A percentile compares a stretch with the other conserved stretches of the same genome.
phyloP scores from a whole-genome alignment of 495 filamentous ascomycete genomes.

The Penicillium verhagenii region DNA sequence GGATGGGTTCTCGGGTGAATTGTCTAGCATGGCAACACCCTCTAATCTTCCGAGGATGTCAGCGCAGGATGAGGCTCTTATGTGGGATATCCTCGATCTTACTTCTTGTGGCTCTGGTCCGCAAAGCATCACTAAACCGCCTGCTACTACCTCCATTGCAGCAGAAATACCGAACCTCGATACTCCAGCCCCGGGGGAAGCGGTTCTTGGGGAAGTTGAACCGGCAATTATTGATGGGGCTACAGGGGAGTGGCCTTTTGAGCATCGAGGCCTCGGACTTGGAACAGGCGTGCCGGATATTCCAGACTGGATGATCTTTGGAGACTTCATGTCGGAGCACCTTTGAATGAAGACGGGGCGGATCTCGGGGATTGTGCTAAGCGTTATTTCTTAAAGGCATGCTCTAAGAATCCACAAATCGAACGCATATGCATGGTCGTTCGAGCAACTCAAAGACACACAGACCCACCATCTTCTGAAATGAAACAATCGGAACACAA shows the following conservation, averaged over 20 bases:
- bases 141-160: not conserved
- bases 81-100: slow-evolving; percentile 34
- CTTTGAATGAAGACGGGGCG: slow-evolving; percentile 15
- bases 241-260: slow-evolving; percentile 20
- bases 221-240: not conserved
- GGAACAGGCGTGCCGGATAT: slow-evolving; percentile 22
- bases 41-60: slow-evolving; percentile 31
- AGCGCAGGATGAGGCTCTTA: slow-evolving; percentile 22
- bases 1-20: slow-evolving; percentile 23
- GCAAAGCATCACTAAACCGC: not conserved
- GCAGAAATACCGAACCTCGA: not conserved
- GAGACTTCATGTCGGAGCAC: slow-evolving; percentile 25
- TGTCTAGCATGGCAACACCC: slow-evolving; percentile 28
- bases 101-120: slow-evolving; percentile 9
- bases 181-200: not conserved
- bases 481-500: not conserved
- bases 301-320: slow-evolving; percentile 34
- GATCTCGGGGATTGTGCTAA: no score
- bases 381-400: no score
- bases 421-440: not conserved
- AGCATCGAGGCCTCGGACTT: not conserved
- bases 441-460: not conserved
- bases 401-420: no score
- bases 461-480: not conserved
- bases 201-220: not conserved